Conservation (phyloP, 2,329 filamentous ascomycete species). For the Colletotrichum salicis region DNA sequence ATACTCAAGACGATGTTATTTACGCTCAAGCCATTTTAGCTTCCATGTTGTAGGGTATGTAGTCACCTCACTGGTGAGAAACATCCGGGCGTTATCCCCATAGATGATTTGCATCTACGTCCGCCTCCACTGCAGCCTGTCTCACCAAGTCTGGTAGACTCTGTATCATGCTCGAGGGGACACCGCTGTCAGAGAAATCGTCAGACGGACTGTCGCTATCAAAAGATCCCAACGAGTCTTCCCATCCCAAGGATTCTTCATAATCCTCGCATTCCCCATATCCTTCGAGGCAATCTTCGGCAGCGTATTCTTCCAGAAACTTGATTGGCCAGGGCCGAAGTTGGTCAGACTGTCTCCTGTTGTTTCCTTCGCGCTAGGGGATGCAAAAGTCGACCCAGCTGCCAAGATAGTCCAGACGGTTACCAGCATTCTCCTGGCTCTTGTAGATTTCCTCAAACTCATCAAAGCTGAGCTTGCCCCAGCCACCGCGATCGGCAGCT, state of each 20-base stretch:
- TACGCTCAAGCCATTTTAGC: background rate
- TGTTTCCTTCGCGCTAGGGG: slow-evolving; percentile 52
- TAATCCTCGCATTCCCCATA: background rate
- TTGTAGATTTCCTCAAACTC: slow-evolving; percentile 85
- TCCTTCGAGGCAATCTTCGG: background rate
- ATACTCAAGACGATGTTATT: background rate
- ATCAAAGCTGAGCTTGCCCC: slow-evolving; percentile 78
- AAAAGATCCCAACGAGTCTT: background rate
- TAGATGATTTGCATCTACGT: background rate
- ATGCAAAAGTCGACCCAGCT: slow-evolving; percentile 90
- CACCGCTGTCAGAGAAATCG: background rate
- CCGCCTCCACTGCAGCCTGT: background rate
- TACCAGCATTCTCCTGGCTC: slow-evolving; percentile 69
- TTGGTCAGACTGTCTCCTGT: background rate
- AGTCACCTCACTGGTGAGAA: background rate
- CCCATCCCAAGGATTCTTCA: too few species aligned
- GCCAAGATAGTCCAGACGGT: slow-evolving; percentile 81
- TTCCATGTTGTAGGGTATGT: background rate
- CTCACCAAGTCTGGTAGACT: background rate
- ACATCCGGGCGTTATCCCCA: background rate
- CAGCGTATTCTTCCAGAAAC: background rate
- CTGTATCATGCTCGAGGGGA: background rate
- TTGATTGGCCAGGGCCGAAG: background rate
- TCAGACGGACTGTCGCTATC: background rate
- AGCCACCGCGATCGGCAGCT: slow-evolving; percentile 78